Conservation (phyloP, 176 grass and related monocot genomes). For the Elymus sibiricus region DNA sequence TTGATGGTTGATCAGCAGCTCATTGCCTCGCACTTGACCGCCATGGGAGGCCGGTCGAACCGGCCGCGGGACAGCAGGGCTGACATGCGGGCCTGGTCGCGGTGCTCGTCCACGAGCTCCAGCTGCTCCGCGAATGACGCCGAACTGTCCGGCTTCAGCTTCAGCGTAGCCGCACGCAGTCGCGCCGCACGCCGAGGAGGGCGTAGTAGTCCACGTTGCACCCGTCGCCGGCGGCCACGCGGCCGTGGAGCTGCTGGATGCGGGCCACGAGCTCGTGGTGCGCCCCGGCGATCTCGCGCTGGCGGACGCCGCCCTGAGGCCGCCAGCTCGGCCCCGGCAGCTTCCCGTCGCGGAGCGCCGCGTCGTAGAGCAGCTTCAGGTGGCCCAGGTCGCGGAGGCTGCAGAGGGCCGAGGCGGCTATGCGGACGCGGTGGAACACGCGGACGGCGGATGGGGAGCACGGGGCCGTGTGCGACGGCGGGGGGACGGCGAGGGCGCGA, state of each 20-base stretch:
- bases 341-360: conserved; percentile 82
- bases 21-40: conserved; percentile 77
- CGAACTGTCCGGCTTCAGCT: conserved; percentile 78
- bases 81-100: conserved; percentile 93
- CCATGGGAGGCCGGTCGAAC: conserved; percentile 48
- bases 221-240: conserved; percentile 46
- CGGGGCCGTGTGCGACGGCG: no score
- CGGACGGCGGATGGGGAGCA: no score
- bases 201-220: conserved; percentile 72
- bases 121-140: conserved; percentile 72
- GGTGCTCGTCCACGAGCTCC: conserved; percentile 85
- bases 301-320: conserved; percentile 57
- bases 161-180: conserved; percentile 74
- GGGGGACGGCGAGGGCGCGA: no score
- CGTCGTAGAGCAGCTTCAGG: conserved; percentile 91
- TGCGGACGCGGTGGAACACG: no score
- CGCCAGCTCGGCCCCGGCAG: conserved; percentile 54
- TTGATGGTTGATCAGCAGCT: conserved; percentile 43
- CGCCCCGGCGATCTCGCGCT: conserved; percentile 56
- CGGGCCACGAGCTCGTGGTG: conserved; percentile 55
- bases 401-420: no score
- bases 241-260: conserved; percentile 59
- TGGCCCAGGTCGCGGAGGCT: conserved; percentile 89
- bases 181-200: conserved; percentile 51
- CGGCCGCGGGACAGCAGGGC: conserved; percentile 55